Evolutionary conservation across 202 grass and related monocot species (phyloP).

Genomic region (Carex sylvatica): DNA sequence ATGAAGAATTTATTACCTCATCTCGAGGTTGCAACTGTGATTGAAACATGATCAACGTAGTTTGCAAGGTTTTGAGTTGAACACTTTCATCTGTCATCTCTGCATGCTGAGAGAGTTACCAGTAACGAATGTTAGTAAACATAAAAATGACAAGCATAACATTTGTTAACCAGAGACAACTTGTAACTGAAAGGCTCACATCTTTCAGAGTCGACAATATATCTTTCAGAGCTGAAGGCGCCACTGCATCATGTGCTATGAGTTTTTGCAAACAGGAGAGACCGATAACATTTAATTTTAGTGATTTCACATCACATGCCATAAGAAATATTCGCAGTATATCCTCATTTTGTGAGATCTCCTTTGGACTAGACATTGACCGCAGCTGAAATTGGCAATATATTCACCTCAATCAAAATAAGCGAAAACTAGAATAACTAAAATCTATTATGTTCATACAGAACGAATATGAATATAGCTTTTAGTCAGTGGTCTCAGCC

Average conservation of each 20-base stretch:
- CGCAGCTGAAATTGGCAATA: conserved; percentile 54
- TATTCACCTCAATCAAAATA: conserved; percentile 5
- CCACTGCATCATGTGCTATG: conserved; percentile 83
- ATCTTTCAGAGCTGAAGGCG: conserved; percentile 73
- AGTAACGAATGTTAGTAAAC: conserved; percentile 33
- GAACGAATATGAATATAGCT: not conserved
- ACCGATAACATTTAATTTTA: conserved; percentile 93
- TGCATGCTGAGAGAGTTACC: conserved; percentile 54
- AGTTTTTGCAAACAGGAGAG: conserved; percentile 99
- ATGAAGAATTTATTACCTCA: conserved; percentile 51
- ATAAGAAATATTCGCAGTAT: conserved; percentile 91
- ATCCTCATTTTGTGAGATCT: conserved; percentile 91
- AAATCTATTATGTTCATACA: not conserved
- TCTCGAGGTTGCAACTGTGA: conserved; percentile 86
- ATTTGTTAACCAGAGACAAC: conserved; percentile 23
- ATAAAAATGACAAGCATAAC: conserved; percentile 21
- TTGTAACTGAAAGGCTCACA: conserved; percentile 48
- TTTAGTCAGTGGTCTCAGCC: not conserved
- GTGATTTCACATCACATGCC: conserved; percentile 87
- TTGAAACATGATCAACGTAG: conserved; percentile 93
- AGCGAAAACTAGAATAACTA: not conserved
- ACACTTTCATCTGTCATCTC: conserved; percentile 94
- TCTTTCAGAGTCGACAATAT: conserved; percentile 93
- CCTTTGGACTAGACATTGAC: conserved; percentile 73
- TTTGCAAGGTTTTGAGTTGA: conserved; percentile 96